A percentile compares a stretch with the other conserved stretches of the same genome.
Conservation (phyloP, 2,329 filamentous ascomycete species). For the Chaetomiaceae sp. region DNA sequence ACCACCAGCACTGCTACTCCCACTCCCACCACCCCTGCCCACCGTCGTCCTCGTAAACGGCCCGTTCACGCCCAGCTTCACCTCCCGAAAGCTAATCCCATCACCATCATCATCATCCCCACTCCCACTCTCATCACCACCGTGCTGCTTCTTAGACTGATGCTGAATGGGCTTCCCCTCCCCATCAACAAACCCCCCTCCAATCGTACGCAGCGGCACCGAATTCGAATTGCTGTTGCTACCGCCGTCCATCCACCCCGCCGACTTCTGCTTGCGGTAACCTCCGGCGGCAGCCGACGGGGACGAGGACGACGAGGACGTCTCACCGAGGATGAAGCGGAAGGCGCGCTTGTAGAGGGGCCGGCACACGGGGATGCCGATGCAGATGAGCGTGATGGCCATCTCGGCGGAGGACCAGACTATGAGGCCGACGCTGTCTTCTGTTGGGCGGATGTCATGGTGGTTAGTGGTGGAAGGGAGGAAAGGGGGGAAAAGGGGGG, state of each 20-base stretch:
- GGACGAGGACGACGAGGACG: neutral
- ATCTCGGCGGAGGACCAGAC: conserved; percentile 19
- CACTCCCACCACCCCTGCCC: neutral
- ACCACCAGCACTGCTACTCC: neutral
- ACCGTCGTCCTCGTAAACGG: conserved; percentile 15
- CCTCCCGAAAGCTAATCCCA: conserved; percentile 8
- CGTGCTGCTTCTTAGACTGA: neutral
- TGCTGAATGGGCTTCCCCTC: conserved; percentile 1
- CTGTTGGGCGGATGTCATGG: conserved; percentile 4
- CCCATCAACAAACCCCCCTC: conserved; percentile 11
- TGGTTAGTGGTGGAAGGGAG: too few species aligned
- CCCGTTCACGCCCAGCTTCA: conserved; percentile 10
- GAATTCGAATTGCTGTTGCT: conserved; percentile 5
- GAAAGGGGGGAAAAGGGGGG: neutral
- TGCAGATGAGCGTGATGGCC: conserved; percentile 19
- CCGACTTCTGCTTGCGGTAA: conserved; percentile 12
- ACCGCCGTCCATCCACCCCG: neutral
- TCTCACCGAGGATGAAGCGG: conserved; percentile 8
- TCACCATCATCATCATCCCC: conserved; percentile 1
- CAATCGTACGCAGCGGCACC: conserved; percentile 16
- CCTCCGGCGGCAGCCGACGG: too few species aligned
- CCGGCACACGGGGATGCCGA: conserved; percentile 16
- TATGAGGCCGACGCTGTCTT: conserved; percentile 16
- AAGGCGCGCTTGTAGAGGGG: conserved; percentile 17
- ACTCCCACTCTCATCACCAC: neutral